Percentiles rank a stretch among this genome's conserved stretches.
These are phyloP conservation scores for Leucaena leucocephala DNA, from an alignment of 306 rosid genomes.

Conservation along the genomic window DNA sequence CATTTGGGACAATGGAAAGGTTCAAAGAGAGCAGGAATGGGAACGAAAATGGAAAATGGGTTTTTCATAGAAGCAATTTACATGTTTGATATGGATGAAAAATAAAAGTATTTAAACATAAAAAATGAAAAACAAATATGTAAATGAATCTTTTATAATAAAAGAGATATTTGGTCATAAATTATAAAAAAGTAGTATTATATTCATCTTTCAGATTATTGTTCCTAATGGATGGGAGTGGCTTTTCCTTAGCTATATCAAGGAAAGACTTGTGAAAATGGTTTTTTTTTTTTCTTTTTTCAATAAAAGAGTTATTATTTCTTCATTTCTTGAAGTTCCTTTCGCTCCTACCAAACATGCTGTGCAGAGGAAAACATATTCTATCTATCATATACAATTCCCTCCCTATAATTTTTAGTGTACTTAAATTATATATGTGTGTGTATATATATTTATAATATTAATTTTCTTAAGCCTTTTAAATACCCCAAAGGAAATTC, in stretches of 20 bases:
- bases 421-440: too few relatives aligned
- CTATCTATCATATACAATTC: neutral
- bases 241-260: too few relatives aligned
- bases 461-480: neutral
- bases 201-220: neutral
- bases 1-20: neutral
- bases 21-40: neutral
- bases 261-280: too few relatives aligned
- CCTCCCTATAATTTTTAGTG: neutral
- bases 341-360: neutral
- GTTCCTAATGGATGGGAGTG: too few relatives aligned
- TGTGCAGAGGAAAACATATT: neutral
- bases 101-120: neutral
- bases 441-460: too few relatives aligned
- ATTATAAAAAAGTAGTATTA: neutral
- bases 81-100: neutral
- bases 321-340: neutral
- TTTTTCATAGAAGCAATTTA: neutral
- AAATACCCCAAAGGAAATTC: neutral
- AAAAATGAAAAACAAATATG: too few relatives aligned
- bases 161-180: neutral
- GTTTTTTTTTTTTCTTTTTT: too few relatives aligned
- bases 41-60: neutral
- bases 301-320: too few relatives aligned
- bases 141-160: neutral